Evolutionary conservation across 805 yeast genomes (phyloP), one percentile per base, ranked within the genome.

Genomic region (Blastobotrys peoriensis): DNA sequence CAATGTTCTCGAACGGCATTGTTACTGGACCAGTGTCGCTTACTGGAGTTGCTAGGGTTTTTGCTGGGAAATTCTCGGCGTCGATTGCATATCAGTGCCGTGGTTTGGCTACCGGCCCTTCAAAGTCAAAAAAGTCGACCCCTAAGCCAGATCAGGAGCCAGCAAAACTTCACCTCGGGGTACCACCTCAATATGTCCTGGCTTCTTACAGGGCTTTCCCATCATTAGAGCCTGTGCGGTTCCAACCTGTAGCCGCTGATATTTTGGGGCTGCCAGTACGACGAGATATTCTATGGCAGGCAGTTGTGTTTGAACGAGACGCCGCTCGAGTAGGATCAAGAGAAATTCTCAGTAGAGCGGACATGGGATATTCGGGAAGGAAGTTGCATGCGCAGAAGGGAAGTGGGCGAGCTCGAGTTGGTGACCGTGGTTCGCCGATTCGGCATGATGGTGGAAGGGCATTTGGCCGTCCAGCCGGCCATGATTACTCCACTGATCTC

Each of bases 351-450:
- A 86, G 93, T 46, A 82, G 96, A 65, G 76, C 86, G 30, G 91
- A 86, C 55, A 83, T 83, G 65, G 88, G 89, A 48, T 89, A 77
- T 63, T 83, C 95, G 19, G 76, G 94, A 64, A 75, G 76, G 58
- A 93, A 93, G 62, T 69, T 93, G 54, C 72, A 78, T 33, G 86
- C 87, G 23, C 98, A 93, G 67, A 93, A 93, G 67, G 98, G 98
- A 48, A 70, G 86, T 13, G 99, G 99, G 67, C 75, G 76, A 50
- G 99, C 99, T 43, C 81, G 99, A 73, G 83, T 79, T 44, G 99
- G 99, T 70, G 97, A 89, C 66, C 88, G 85, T 47, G 91, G 89
- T 59, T 86, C 96, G 19, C 98, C 98, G 40, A 83, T 81, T 37
- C 81, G 96, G 68, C 80, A 78, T 58, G 86, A 84, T 59, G 96